Percentiles rank a stretch among this genome's conserved stretches.
phyloP scores from a whole-genome alignment of 2,329 filamentous ascomycete species.

The Epichloe sibirici region DNA sequence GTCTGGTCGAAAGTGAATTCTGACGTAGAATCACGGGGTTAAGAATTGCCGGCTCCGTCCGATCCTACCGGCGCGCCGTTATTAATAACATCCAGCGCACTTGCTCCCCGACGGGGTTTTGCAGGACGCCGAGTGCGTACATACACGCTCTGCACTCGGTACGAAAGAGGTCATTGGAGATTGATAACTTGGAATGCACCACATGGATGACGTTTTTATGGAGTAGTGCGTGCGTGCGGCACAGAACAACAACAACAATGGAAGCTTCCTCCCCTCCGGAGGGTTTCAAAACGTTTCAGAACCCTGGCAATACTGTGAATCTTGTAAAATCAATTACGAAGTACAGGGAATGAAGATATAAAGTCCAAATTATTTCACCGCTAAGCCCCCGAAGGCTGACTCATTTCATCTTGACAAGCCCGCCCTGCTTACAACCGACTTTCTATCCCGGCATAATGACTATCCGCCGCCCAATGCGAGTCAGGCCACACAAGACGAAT shows the following conservation, averaged over 20 bases:
- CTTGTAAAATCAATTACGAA: no score
- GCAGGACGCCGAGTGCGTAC: no score
- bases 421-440: conserved; percentile 52
- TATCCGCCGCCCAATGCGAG: conserved; percentile 67
- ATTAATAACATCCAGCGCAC: no score
- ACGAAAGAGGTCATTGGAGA: no score
- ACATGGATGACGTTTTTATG: no score
- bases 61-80: background rate
- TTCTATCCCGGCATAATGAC: conserved; percentile 57
- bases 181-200: no score
- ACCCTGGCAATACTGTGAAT: no score
- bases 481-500: conserved; percentile 88
- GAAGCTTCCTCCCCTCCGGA: no score
- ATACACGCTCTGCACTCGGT: no score
- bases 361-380: background rate
- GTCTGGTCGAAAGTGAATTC: background rate
- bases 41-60: conserved; percentile 7
- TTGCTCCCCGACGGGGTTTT: no score
- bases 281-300: no score
- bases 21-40: background rate
- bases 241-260: no score
- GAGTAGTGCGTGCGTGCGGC: background rate
- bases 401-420: background rate
- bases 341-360: background rate
- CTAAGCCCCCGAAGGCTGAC: background rate